Evolutionary conservation across 2,329 filamentous ascomycete species (phyloP).

Genomic region (Sclerotinia nivalis): DNA sequence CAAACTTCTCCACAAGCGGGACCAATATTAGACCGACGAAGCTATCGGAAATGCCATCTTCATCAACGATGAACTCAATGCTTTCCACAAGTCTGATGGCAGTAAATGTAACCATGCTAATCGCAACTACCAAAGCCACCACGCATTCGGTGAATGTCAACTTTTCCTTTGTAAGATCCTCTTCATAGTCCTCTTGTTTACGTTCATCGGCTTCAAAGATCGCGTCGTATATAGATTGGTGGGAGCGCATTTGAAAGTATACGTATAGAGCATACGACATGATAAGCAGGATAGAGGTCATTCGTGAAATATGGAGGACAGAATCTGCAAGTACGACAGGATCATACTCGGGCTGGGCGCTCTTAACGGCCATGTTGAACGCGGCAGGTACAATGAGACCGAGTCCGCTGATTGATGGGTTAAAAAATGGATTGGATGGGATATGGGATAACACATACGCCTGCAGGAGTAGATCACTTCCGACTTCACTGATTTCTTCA

Average conservation of each 20-base stretch:
- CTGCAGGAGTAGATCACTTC: conserved; percentile 73
- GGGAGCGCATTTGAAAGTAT: conserved; percentile 72
- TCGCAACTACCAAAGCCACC: conserved; percentile 62
- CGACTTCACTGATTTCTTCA: conserved; percentile 74
- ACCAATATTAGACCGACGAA: conserved; percentile 75
- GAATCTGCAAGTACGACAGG: conserved; percentile 50
- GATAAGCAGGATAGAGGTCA: conserved; percentile 69
- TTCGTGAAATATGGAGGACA: conserved; percentile 66
- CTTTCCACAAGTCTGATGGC: conserved; percentile 72
- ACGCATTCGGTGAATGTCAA: conserved; percentile 74
- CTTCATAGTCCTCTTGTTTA: conserved; percentile 62
- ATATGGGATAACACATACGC: conserved; percentile 55
- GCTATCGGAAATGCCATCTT: conserved; percentile 53
- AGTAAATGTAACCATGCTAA: conserved; percentile 71
- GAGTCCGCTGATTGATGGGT: conserved; percentile 44
- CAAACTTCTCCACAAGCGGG: conserved; percentile 80
- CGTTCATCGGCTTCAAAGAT: conserved; percentile 71
- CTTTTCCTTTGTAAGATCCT: conserved; percentile 63
- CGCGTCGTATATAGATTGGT: conserved; percentile 75
- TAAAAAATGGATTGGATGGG: conserved; percentile 5
- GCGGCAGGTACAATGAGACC: conserved; percentile 48
- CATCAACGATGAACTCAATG: conserved; percentile 62
- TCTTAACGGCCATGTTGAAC: conserved; percentile 50
- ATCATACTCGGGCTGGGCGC: conserved; percentile 30
- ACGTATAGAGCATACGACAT: conserved; percentile 67